phyloP scores from a whole-genome alignment of 345 rosid species.

The Populus nigra region DNA sequence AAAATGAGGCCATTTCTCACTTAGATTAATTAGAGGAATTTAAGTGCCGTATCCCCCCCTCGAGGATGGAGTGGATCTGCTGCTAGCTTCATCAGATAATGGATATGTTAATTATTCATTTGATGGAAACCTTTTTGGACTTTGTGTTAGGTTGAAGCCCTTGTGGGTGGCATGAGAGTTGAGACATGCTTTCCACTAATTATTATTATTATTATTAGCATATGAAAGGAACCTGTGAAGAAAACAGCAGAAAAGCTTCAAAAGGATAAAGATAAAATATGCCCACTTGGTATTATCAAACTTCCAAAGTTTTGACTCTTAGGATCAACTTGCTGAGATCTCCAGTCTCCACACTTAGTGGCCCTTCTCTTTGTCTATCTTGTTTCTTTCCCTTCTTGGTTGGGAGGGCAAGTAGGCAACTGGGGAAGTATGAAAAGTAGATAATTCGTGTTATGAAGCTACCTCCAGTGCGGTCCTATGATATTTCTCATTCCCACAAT shows the following conservation, averaged over 20 bases:
- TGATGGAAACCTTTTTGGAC: background rate
- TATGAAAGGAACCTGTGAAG: background rate
- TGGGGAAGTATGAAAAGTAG: background rate
- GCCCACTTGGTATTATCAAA: background rate
- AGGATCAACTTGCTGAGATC: background rate
- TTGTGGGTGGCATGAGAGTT: background rate
- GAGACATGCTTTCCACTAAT: no score
- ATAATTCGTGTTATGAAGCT: background rate
- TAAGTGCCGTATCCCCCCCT: no score
- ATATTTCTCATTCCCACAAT: background rate
- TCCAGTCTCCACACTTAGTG: background rate
- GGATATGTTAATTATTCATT: background rate
- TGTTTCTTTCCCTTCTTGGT: background rate
- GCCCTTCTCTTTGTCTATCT: background rate
- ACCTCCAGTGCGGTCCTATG: no score
- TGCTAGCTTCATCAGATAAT: background rate
- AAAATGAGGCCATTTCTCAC: no score
- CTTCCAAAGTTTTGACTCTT: background rate
- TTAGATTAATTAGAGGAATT: no score
- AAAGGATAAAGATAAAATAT: background rate
- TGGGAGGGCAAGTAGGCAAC: background rate
- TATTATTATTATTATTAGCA: background rate
- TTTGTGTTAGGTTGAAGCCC: background rate
- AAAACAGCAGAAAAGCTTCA: background rate
- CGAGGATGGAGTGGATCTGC: background rate